A percentile compares a stretch with the other conserved stretches of the same genome.
Conservation (phyloP, 2,329 filamentous ascomycete genomes). For the Cercospora beticola region DNA sequence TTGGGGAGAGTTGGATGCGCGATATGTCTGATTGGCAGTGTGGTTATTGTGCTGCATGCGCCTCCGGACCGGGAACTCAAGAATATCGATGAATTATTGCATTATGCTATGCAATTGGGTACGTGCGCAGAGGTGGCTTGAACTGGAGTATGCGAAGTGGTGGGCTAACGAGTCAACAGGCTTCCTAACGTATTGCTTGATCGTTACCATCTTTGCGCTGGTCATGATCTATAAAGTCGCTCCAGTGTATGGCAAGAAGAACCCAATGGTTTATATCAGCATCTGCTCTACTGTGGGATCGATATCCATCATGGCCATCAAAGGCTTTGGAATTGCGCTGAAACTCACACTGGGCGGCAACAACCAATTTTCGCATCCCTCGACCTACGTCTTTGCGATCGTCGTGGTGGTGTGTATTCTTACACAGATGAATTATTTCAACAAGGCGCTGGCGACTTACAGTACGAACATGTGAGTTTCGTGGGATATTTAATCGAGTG, state of each 20-base stretch:
- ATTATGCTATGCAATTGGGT: slow-evolving; percentile 91
- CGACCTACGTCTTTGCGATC: slow-evolving; percentile 96
- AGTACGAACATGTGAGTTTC: slow-evolving; percentile 76
- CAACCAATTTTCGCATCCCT: slow-evolving; percentile 93
- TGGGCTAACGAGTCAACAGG: slow-evolving; percentile 54
- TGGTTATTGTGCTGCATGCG: slow-evolving; percentile 96
- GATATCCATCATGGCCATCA: slow-evolving; percentile 98
- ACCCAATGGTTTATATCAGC: slow-evolving; percentile 92
- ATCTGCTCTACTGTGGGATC: slow-evolving; percentile 97
- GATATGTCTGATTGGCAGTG: slow-evolving; percentile 90
- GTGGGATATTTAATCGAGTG: no score
- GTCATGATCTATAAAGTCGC: slow-evolving; percentile 97
- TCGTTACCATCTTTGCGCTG: slow-evolving; percentile 77
- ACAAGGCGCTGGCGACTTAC: slow-evolving; percentile 96
- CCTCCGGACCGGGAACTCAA: slow-evolving; percentile 89
- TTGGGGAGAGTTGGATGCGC: slow-evolving; percentile 93
- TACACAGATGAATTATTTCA: slow-evolving; percentile 99
- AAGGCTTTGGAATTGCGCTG: slow-evolving; percentile 95
- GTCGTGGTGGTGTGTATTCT: slow-evolving; percentile 90
- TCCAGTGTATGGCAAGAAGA: slow-evolving; percentile 87
- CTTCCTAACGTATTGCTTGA: slow-evolving; percentile 81
- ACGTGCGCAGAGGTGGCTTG: slow-evolving; percentile 36
- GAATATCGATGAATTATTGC: slow-evolving; percentile 86
- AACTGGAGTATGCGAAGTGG: not conserved
- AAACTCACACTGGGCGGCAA: slow-evolving; percentile 91